Base-by-base conservation (phyloP, 78 protist genomes). In the Neovahlkampfia damariscottae region DNA sequence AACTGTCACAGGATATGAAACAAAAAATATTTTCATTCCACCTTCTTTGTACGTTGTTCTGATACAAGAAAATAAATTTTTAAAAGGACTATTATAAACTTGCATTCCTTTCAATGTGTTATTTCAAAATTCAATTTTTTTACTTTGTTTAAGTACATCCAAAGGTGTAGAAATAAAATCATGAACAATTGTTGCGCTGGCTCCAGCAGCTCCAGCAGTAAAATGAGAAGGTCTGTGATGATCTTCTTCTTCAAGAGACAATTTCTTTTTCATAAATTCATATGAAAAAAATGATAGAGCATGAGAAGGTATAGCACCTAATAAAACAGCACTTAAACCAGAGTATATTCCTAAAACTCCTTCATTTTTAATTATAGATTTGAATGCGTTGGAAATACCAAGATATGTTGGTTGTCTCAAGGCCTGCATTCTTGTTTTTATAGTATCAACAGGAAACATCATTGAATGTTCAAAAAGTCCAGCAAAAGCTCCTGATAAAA, bases 61-160 rank as follows among this genome's bases (percentile, higher is more conserved):
- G 9, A 76, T 0, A 67, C 80, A 78, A 1, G 72, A 39, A 27
- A 8, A 1, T n/a, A 69, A 36, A 1, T 28, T 34, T 19, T 35
- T 8, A 74, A 40, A 38, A 28, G 2, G 75, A 28, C 70, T 72
- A 10, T 6, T 1, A 2, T 7, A n/a, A n/a, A n/a, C n/a, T n/a
- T n/a, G n/a, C n/a, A n/a, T n/a, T n/a, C n/a, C n/a, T n/a, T n/a
- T n/a, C n/a, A n/a, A n/a, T n/a, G n/a, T n/a, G n/a, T n/a, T n/a
- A n/a, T n/a, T n/a, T n/a, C n/a, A n/a, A n/a, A n/a, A n/a, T 0
- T 19, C 41, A 35, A 85, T 34, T 74, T 87, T 87, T 72, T 83
- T 28, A 1, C 88, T 77, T 62, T 87, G 91, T 66, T 87, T 87
- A 38, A 87, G 37, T 40, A 87, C 86, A 6, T 87, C 91, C 41